phyloP scores from a whole-genome alignment of 2,329 filamentous ascomycete species.

The Parafenestella ontariensis region DNA sequence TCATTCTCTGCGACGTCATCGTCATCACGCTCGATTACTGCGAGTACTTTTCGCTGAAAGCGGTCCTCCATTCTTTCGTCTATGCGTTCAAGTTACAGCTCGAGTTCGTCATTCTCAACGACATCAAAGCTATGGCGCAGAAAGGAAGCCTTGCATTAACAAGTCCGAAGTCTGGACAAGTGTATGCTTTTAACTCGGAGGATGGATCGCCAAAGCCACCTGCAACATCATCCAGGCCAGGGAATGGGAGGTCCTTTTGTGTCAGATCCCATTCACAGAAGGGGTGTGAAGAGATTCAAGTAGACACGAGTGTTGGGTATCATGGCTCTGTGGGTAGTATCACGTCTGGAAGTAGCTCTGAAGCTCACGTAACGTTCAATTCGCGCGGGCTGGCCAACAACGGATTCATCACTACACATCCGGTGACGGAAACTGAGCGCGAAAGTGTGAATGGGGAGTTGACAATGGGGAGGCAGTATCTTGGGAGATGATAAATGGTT shows the following conservation, averaged over 20 bases:
- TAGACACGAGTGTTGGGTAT: not conserved
- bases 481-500: not conserved
- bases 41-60: conserved; percentile 9
- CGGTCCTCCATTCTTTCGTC: conserved; percentile 41
- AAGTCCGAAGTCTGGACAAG: not conserved
- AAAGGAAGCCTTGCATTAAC: not conserved
- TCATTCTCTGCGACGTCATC: conserved; percentile 13
- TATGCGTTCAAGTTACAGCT: conserved; percentile 56
- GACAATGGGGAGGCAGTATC: not conserved
- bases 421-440: not conserved
- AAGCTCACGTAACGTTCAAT: not conserved
- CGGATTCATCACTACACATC: not conserved
- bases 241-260: not conserved
- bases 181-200: not conserved
- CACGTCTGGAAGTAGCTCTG: not conserved
- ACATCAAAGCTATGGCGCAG: not conserved
- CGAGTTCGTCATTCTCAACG: conserved; percentile 60
- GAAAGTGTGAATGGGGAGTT: not conserved
- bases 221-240: not conserved
- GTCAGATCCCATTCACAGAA: not conserved
- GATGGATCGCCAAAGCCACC: not conserved
- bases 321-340: not conserved
- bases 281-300: not conserved
- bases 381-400: not conserved
- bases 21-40: conserved; percentile 12